Percentiles rank a stretch among this genome's conserved stretches.
Conservation (phyloP, 768 basidiomycete species). For the Lentinula guzmanii region DNA sequence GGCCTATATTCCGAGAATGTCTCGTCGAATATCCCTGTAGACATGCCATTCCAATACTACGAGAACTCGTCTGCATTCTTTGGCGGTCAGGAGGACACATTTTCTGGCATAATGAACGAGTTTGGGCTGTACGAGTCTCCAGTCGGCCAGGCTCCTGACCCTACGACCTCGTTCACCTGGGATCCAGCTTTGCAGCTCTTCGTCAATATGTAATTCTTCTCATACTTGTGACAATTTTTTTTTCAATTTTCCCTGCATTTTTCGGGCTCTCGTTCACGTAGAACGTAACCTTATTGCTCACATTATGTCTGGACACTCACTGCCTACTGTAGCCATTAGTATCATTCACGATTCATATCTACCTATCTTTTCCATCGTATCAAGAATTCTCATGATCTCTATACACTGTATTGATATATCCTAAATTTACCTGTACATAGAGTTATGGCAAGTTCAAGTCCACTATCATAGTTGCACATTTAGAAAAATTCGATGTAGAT, state of each 20-base stretch:
- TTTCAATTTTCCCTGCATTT: background rate
- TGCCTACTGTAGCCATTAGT: background rate
- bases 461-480: no score
- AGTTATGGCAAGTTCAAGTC: background rate
- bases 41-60: background rate
- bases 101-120: background rate
- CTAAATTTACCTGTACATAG: background rate
- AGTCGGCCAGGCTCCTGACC: background rate
- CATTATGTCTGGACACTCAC: background rate
- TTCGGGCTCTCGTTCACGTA: background rate
- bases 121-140: background rate
- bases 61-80: background rate
- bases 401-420: background rate
- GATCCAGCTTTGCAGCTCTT: background rate
- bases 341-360: background rate
- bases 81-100: background rate
- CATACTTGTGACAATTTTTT: background rate
- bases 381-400: background rate
- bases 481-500: no score
- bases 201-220: background rate
- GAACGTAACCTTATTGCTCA: slow-evolving; percentile 1
- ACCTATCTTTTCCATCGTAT: slow-evolving; percentile 1
- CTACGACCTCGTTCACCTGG: background rate
- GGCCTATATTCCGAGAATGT: background rate
- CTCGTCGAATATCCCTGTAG: background rate